Evolutionary conservation across 2,329 filamentous ascomycete genomes (phyloP).

Genomic region (Aspergillus niger): DNA sequence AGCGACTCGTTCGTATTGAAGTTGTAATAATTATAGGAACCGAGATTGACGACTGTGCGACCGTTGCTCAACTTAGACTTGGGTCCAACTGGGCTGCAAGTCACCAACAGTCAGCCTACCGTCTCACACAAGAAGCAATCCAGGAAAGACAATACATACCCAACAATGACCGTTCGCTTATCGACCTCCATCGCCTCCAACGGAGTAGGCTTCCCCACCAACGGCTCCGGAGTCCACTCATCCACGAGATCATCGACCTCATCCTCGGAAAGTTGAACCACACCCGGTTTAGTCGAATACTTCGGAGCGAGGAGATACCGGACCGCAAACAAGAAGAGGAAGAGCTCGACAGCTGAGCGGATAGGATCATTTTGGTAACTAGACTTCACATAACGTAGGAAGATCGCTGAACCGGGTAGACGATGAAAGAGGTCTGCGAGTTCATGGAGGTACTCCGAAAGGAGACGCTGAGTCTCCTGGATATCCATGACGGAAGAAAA

Average conservation of each 20-base stretch:
- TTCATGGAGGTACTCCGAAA: conserved; percentile 57
- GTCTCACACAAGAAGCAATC: neutral
- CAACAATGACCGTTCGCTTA: conserved; percentile 81
- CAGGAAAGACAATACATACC: conserved; percentile 56
- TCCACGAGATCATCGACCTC: conserved; percentile 97
- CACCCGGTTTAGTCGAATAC: conserved; percentile 90
- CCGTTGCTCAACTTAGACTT: conserved; percentile 87
- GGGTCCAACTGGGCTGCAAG: conserved; percentile 75
- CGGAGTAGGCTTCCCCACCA: conserved; percentile 72
- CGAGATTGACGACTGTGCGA: conserved; percentile 88
- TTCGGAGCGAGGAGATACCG: conserved; percentile 88
- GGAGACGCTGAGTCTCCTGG: conserved; percentile 56
- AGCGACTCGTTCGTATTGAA: conserved; percentile 89
- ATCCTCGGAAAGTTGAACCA: conserved; percentile 86
- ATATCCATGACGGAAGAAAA: conserved; percentile 53
- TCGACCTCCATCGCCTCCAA: conserved; percentile 83
- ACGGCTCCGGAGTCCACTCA: conserved; percentile 92
- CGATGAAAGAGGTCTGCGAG: conserved; percentile 74
- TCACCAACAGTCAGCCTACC: conserved; percentile 12
- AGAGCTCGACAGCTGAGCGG: conserved; percentile 86
- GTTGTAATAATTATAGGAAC: conserved; percentile 97
- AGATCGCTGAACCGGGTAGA: conserved; percentile 88
- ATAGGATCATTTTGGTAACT: conserved; percentile 98
- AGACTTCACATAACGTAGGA: conserved; percentile 92
- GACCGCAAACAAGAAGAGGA: conserved; percentile 93